Evolutionary conservation across 306 rosid genomes (phyloP).

Genomic region (Prunus mume): DNA sequence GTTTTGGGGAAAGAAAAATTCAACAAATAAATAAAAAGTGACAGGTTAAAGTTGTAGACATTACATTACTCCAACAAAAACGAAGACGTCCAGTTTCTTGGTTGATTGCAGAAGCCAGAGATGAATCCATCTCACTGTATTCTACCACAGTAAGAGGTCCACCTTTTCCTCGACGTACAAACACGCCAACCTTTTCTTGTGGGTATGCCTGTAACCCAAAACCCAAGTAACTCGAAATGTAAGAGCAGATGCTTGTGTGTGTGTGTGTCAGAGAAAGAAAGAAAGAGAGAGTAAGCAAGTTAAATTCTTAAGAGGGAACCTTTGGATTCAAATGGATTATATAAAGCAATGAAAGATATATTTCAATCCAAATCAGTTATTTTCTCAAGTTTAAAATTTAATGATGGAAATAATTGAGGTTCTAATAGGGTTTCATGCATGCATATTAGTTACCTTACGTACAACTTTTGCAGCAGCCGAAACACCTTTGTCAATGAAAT

Average conservation of each 20-base stretch:
- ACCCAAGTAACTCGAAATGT: conserved; percentile 2
- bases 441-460: conserved; percentile 64
- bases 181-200: conserved; percentile 98
- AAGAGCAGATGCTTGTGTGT: not conserved
- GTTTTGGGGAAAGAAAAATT: not conserved
- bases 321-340: no score
- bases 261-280: not conserved
- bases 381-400: not conserved
- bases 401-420: not conserved
- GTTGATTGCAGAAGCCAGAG: conserved; percentile 83
- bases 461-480: conserved; percentile 97
- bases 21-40: not conserved
- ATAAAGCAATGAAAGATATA: no score
- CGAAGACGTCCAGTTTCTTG: conserved; percentile 96
- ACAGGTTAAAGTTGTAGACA: conserved; percentile 22
- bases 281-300: not conserved
- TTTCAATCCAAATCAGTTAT: not conserved
- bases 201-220: conserved; percentile 78
- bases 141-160: conserved; percentile 97
- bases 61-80: conserved; percentile 97
- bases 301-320: not conserved
- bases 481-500: conserved; percentile 93
- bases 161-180: conserved; percentile 93
- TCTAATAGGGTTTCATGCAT: not conserved
- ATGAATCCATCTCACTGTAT: conserved; percentile 81